Evolutionary conservation across 495 filamentous ascomycete species (phyloP).

Genomic region (Hypoxylon rickii): DNA sequence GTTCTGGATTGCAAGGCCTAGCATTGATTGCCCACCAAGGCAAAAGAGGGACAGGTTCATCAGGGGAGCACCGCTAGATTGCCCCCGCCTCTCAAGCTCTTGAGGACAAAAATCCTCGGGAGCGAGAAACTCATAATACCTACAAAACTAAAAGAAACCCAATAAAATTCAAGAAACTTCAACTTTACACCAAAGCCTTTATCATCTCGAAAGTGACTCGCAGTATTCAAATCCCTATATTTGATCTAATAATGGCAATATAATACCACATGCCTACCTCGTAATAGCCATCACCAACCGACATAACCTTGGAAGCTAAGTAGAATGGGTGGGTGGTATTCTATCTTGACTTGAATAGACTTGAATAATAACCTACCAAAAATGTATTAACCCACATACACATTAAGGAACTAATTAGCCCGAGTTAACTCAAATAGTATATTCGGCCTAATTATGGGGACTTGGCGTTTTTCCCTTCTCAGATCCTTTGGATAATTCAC

Average conservation of each 20-base stretch:
- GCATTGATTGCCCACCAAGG: slow-evolving; percentile 24
- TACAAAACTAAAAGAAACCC: slow-evolving; percentile 27
- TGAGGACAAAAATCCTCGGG: slow-evolving; percentile 29
- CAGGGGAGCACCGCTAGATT: slow-evolving; percentile 39
- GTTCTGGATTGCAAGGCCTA: slow-evolving; percentile 28
- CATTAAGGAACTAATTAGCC: too few relatives aligned
- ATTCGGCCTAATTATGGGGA: too few relatives aligned
- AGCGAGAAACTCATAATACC: slow-evolving; percentile 3
- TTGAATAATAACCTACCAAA: neutral
- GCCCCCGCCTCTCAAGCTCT: slow-evolving; percentile 29
- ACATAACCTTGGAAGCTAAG: too few relatives aligned
- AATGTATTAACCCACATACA: too few relatives aligned
- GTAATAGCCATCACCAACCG: too few relatives aligned
- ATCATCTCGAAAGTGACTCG: slow-evolving; percentile 10
- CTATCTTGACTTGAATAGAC: slow-evolving; percentile 7
- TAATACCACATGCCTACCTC: too few relatives aligned
- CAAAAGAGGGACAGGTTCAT: slow-evolving; percentile 27
- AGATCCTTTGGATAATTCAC: too few relatives aligned
- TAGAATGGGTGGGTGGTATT: too few relatives aligned
- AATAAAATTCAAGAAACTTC: slow-evolving; percentile 19
- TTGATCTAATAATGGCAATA: too few relatives aligned
- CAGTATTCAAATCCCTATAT: too few relatives aligned
- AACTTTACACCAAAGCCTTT: slow-evolving; percentile 13
- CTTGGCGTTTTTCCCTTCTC: too few relatives aligned
- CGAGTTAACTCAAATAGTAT: too few relatives aligned